Conservation (phyloP, 2,329 filamentous ascomycete genomes). For the Alternaria hordeiaustralica region DNA sequence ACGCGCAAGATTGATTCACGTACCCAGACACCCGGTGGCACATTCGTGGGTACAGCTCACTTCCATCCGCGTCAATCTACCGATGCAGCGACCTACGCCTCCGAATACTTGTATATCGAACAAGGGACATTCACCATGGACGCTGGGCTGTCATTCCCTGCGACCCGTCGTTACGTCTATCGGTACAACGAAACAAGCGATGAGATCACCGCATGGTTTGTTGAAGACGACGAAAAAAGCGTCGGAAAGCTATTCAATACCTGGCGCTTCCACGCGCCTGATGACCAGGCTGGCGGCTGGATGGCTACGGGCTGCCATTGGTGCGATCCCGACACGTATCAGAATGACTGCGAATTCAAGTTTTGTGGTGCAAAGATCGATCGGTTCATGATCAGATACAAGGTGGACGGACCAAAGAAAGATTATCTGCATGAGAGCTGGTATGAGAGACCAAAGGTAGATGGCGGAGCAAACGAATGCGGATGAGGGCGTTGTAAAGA, state of each 20-base stretch:
- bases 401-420: constrained; percentile 74
- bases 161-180: constrained; percentile 73
- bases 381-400: constrained; percentile 60
- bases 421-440: constrained; percentile 63
- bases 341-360: constrained; percentile 71
- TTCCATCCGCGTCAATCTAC: constrained; percentile 71
- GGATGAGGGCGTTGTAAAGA: neutral
- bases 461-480: neutral
- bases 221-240: constrained; percentile 71
- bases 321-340: constrained; percentile 74
- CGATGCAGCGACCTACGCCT: constrained; percentile 33
- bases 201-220: constrained; percentile 75
- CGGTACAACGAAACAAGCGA: constrained; percentile 69
- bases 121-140: constrained; percentile 69
- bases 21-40: constrained; percentile 67
- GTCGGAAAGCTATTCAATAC: constrained; percentile 79
- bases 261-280: constrained; percentile 63
- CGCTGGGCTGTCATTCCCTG: constrained; percentile 64
- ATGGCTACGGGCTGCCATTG: constrained; percentile 71
- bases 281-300: constrained; percentile 59
- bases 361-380: constrained; percentile 47
- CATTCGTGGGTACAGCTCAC: constrained; percentile 67
- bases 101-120: constrained; percentile 71
- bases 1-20: constrained; percentile 63
- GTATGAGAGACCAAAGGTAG: constrained; percentile 34